Base-by-base conservation (phyloP, 176 grass and related monocot genomes). In the Luzula sylvatica region DNA sequence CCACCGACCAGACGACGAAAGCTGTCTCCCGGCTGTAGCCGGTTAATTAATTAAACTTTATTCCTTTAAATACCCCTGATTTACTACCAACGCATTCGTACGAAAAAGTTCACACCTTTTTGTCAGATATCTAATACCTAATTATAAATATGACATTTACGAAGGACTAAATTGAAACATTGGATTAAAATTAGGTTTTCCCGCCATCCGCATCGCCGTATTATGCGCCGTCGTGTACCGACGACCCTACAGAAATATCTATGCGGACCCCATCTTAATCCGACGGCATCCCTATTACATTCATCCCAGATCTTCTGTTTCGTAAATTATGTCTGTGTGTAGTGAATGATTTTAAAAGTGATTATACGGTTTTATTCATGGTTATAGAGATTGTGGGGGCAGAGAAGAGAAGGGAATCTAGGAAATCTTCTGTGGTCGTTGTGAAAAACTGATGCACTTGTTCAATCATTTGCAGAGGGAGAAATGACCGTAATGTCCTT, bases 21-120 rank as follows among this genome's bases (percentile, higher is more conserved):
- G 58, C 58, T 63, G 58, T 63, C 58, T 43, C 58, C 42, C 58
- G 42, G 0, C 58, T 45, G 56, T 61, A 42, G 43, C 43, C 43
- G 15, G 43, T 46, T 46, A 12, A 5, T n/a, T n/a, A 44, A 9
- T 44, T 61, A 0, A 61, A 44, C 23, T 26, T 2, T 12, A 14
- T 25, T 61, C 26, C 38, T 40, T n/a, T 9, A 16, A 44, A 15
- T 43, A 9, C 56, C 56, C 38, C 56, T 16, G 5, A 25, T 15
- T 39, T 23, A 20, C 15, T 14, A 12, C 15, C 24, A 48, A 27
- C 26, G 28, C 46, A 64, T 9, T 26, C 15, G 55, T 58, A 58
- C n/a, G n/a, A n/a, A n/a, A n/a, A n/a, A n/a, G n/a, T 32, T 38
- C 20, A 20, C 19, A 13, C 8, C 19, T 38, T 38, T 38, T 35